Percentiles rank a stretch among this genome's conserved stretches.
Evolutionary conservation across 805 yeast genomes (phyloP).

Genomic region (Wickerhamia fluorescens): DNA sequence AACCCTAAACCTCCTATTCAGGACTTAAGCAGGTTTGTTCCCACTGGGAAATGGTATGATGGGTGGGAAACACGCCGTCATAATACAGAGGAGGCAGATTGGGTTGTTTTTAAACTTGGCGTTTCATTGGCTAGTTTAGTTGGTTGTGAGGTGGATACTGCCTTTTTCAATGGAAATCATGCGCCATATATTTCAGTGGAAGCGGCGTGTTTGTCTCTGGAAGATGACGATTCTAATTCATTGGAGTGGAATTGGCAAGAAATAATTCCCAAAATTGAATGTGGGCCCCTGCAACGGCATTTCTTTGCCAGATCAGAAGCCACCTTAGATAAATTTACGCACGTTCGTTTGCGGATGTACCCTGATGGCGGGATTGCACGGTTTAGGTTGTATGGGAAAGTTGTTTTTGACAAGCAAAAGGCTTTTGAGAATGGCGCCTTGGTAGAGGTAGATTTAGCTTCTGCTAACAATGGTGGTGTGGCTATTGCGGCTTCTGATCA

Average conservation of each 20-base stretch:
- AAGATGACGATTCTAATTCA: conserved; percentile 24
- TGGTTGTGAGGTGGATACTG: conserved; percentile 89
- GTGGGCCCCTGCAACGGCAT: conserved; percentile 87
- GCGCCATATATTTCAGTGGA: conserved; percentile 89
- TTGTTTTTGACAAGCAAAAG: conserved; percentile 47
- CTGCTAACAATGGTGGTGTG: conserved; percentile 82
- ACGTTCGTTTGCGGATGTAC: conserved; percentile 81
- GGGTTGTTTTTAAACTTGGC: conserved; percentile 80
- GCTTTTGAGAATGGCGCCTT: background rate
- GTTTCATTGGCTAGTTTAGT: conserved; percentile 72
- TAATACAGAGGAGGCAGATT: conserved; percentile 76
- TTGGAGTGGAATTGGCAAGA: conserved; percentile 56
- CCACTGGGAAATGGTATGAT: conserved; percentile 95
- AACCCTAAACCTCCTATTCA: conserved; percentile 75
- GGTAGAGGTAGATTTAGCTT: conserved; percentile 58
- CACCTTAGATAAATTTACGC: conserved; percentile 64
- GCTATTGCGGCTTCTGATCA: conserved; percentile 81
- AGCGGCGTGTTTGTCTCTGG: conserved; percentile 29
- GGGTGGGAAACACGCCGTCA: conserved; percentile 99
- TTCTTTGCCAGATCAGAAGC: conserved; percentile 59
- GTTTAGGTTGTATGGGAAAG: conserved; percentile 82
- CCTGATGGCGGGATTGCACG: conserved; percentile 99
- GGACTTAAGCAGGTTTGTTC: conserved; percentile 72
- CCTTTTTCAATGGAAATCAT: conserved; percentile 91
- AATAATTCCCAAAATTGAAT: conserved; percentile 62